Evolutionary conservation across 1,139 yeast genomes (phyloP), one percentile per base, ranked within the genome.

Genomic region (Debaryomyces coudertii): DNA sequence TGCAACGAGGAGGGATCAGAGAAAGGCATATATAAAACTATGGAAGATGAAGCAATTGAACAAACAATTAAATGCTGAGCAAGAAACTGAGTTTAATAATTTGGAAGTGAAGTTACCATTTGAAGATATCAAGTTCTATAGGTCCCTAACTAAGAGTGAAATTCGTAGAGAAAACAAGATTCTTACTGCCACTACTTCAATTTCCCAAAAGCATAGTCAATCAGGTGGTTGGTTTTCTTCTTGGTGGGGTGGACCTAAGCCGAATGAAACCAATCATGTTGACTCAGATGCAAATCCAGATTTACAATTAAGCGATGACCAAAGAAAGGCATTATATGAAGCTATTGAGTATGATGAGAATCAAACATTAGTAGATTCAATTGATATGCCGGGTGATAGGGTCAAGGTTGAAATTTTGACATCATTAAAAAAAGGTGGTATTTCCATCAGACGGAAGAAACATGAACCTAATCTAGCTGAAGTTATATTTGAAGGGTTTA

Each of bases 291-390:
- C 54, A 5, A 48, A 47, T 18, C 54, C 39, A 47, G 65, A 64
- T n/a, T 67, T 85, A 55, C 73, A 83, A 1, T 58, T 75, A 36
- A 58, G 69, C 7, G 87, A 84, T 20, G 90, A 85, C 50, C 93
- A 87, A 56, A 73, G 85, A 52, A 76, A 90, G 60, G 99, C 95
- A 46, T 75, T 93, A 12, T 92, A 90, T 60, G 96, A 90, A 51
- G 96, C 97, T 0, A 93, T 95, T 53, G 99, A 92, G 51, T 92
- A 87, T 68, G 89, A 90, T 56, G 97, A 90, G 51, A 71, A 80
- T 24, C 75, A 79, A 45, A 77, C 79, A 0, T 58, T 80, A 0
- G 53, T 73, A 0, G 80, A 80, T 12, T 68, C 84, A 0, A 70
- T 85, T 9, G 87, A 86, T 52, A 60, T 87, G 1, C 96, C 97